Evolutionary conservation across 164 flowering plant genomes (phyloP).

Genomic region (Santalum album): DNA sequence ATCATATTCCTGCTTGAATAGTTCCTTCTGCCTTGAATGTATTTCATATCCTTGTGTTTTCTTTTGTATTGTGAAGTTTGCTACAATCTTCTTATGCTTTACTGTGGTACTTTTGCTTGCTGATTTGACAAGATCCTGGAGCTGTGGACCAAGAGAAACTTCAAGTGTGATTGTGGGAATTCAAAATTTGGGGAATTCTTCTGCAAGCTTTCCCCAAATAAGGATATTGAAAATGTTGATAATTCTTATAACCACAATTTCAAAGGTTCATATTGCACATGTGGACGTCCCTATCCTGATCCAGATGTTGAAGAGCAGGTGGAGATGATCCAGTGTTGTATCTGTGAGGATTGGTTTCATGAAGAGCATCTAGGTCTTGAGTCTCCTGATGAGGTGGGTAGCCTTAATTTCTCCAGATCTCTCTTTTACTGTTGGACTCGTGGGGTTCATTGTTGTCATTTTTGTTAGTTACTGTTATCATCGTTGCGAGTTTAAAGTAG

Average conservation of each 20-base stretch:
- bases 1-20: neutral
- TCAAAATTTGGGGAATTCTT: conserved; percentile 81
- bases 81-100: neutral
- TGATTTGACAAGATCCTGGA: conserved; percentile 55
- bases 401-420: neutral
- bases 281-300: conserved; percentile 87
- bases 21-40: neutral
- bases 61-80: too few relatives aligned
- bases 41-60: neutral
- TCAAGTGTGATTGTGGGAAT: conserved; percentile 97
- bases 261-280: conserved; percentile 87
- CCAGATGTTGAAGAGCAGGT: conserved; percentile 83
- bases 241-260: conserved; percentile 91
- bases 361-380: conserved; percentile 82
- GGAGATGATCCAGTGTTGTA: conserved; percentile 95
- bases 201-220: conserved; percentile 75
- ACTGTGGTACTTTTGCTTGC: conserved; percentile 2
- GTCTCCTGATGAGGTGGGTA: conserved; percentile 61
- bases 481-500: too few relatives aligned
- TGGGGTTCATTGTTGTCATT: too few relatives aligned
- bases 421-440: too few relatives aligned
- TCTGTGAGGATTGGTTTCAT: conserved; percentile 99
- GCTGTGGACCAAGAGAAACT: conserved; percentile 95
- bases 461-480: too few relatives aligned
- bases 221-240: conserved; percentile 65